Evolutionary conservation across 2,329 filamentous ascomycete species (phyloP), one percentile per base, ranked within the genome.

Genomic region (Dactylella cylindrospora): DNA sequence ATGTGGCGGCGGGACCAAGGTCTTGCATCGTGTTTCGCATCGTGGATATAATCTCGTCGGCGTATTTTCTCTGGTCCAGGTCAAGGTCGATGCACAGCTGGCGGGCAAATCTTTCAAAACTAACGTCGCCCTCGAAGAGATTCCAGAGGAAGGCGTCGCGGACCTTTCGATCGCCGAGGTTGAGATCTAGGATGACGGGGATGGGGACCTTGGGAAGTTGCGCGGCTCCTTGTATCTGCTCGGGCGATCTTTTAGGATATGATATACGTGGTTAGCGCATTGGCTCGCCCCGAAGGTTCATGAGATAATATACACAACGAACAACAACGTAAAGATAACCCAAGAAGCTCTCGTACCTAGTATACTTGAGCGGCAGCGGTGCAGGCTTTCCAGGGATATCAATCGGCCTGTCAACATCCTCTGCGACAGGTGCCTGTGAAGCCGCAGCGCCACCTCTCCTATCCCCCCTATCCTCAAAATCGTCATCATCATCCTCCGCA

Each of bases 101-200:
- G 68, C 86, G 82, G n/a, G 93, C 93, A 71, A 97, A 98, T 70
- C 95, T 87, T 70, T 98, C 93, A 0, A 93, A 95, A 0, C 93
- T 98, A 45, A 90, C 87, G 57, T 96, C 77, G 0, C 88, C 87
- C 75, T 98, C 93, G 74, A 97, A 91, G 10, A 98, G 79, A 70
- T 98, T 98, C 93, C 93, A 98, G 46, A 96, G 76, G 69, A 98
- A 97, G n/a, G 88, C 86, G 69, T 98, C 93, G 69, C 94, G 90
- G 54, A 98, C 78, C 65, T 93, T 80, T 76, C 9, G 87, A 85
- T 74, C 86, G 84, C 69, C 67, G 25, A 98, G 84, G 71, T 97
- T 91, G 71, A 97, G 79, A 71, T 98, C 93, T 73, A 98, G 95
- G 60, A 91, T 88, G 69, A 98, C 96, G 13, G 93, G 93, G 60